These are phyloP conservation scores for Neofusicoccum sp. DNA, from an alignment of 2,329 filamentous ascomycete genomes.

Conservation along the genomic window DNA sequence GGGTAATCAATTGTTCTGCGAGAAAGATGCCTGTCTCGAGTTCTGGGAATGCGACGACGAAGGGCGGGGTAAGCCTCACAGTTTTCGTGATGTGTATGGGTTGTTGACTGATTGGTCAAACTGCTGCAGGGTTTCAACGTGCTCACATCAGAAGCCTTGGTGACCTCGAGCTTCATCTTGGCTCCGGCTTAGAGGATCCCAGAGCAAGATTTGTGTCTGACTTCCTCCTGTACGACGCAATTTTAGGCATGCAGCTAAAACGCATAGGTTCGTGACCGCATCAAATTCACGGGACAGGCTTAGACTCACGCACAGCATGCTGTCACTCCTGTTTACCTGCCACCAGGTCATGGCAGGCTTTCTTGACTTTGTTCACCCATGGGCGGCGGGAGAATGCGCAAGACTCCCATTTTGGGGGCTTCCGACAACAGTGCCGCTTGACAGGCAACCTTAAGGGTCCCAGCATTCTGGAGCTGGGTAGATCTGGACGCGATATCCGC, in stretches of 20 bases:
- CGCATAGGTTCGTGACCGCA: slow-evolving; percentile 27
- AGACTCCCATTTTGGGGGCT: slow-evolving; percentile 43
- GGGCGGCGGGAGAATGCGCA: slow-evolving; percentile 33
- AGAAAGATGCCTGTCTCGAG: not conserved
- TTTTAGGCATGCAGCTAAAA: not conserved
- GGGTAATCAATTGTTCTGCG: too few species aligned
- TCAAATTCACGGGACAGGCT: slow-evolving; percentile 26
- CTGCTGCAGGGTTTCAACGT: not conserved
- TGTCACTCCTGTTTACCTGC: slow-evolving; percentile 28
- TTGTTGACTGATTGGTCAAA: not conserved
- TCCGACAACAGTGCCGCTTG: slow-evolving; percentile 35
- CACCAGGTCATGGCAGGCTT: slow-evolving; percentile 40
- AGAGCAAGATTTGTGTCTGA: not conserved
- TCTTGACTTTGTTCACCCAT: slow-evolving; percentile 44
- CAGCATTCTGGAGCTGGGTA: slow-evolving; percentile 32
- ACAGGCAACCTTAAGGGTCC: slow-evolving; percentile 12
- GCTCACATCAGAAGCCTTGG: not conserved
- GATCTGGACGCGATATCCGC: slow-evolving; percentile 41
- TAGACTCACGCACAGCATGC: slow-evolving; percentile 26
- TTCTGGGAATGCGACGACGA: not conserved
- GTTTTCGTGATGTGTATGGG: not conserved
- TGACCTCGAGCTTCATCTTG: not conserved
- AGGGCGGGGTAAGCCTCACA: not conserved
- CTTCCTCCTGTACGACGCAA: too few species aligned
- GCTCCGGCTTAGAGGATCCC: not conserved